Evolutionary conservation across 1,284 basidiomycete genomes (phyloP).

Genomic region (Moesziomyces aphidis): DNA sequence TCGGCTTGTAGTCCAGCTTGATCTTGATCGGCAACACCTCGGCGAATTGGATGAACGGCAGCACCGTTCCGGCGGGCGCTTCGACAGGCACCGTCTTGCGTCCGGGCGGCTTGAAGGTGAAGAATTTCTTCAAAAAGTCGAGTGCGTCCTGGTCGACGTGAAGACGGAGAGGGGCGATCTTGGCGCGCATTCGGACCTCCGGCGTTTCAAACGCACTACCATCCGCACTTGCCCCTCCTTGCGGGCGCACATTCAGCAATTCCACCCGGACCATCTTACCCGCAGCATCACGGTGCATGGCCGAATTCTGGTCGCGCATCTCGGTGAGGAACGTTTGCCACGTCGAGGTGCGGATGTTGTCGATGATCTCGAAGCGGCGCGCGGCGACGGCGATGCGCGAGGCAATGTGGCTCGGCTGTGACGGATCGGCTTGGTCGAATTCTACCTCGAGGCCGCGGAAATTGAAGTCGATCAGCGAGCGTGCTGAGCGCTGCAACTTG

Average conservation of each 20-base stretch:
- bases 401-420: slow-evolving; percentile 30
- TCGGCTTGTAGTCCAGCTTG: slow-evolving; percentile 98
- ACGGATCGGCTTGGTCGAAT: slow-evolving; percentile 53
- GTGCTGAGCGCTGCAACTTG: slow-evolving; percentile 80
- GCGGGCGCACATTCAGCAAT: slow-evolving; percentile 68
- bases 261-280: slow-evolving; percentile 94
- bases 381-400: slow-evolving; percentile 49
- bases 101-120: slow-evolving; percentile 78
- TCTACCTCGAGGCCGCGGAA: slow-evolving; percentile 75
- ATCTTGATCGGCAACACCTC: slow-evolving; percentile 85
- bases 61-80: slow-evolving; percentile 5
- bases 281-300: slow-evolving; percentile 80
- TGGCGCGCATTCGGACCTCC: slow-evolving; percentile 79
- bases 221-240: slow-evolving; percentile 67
- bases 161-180: slow-evolving; percentile 77
- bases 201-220: slow-evolving; percentile 1
- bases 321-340: slow-evolving; percentile 94
- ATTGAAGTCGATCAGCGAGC: slow-evolving; percentile 85
- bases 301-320: slow-evolving; percentile 40
- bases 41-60: slow-evolving; percentile 73
- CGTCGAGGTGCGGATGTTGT: slow-evolving; percentile 97
- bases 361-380: slow-evolving; percentile 84
- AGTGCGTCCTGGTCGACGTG: slow-evolving; percentile 98
- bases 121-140: slow-evolving; percentile 96
- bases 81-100: slow-evolving; percentile 36